Evolutionary conservation across 345 rosid genomes (phyloP), one percentile per base, ranked within the genome.

Genomic region (Mallotus nudiflorus): DNA sequence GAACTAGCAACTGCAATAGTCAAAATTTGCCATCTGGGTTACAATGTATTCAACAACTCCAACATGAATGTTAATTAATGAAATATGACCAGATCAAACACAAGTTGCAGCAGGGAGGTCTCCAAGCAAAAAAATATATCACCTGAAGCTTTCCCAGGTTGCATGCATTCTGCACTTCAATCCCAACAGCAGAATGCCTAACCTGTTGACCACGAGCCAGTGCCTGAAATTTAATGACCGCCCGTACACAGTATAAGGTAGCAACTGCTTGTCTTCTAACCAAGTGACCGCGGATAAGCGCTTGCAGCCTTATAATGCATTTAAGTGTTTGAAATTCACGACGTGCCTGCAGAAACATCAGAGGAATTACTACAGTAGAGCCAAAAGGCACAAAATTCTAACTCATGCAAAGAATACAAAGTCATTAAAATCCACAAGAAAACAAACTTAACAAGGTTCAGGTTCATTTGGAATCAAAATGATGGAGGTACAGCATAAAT

Each of bases 251-350:
- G 1, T 54, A 75, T 68, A 90, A 80, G 13, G 92, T 92, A 62
- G 92, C 89, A 85, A 85, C 78, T 62, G 96, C 98, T 83, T 92
- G 94, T 75, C 90, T 86, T 80, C 98, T 85, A 57, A 90, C 95
- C 69, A 92, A 73, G 82, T 76, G 91, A 55, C 98, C 98, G 72
- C 91, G 92, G 42, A 88, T 73, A 60, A 90, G 70, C 57, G 92
- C 91, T 78, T 92, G 98, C 72, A 92, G 68, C 80, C 82, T 87
- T 68, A 84, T 77, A 57, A 86, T 81, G 66, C 90, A 80, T 79
- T 88, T 85, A 52, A 87, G 87, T 22, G 72, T 82, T 67, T 73
- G 67, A 68, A 82, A 85, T 67, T 87, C 84, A 65, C 83, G 78
- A 46, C 84, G 90, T 63, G 92, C 94, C 96, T 92, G 80, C 64